These are phyloP conservation scores for Melampsora larici-populina DNA, from an alignment of 1,284 basidiomycete species.

Conservation along the genomic window DNA sequence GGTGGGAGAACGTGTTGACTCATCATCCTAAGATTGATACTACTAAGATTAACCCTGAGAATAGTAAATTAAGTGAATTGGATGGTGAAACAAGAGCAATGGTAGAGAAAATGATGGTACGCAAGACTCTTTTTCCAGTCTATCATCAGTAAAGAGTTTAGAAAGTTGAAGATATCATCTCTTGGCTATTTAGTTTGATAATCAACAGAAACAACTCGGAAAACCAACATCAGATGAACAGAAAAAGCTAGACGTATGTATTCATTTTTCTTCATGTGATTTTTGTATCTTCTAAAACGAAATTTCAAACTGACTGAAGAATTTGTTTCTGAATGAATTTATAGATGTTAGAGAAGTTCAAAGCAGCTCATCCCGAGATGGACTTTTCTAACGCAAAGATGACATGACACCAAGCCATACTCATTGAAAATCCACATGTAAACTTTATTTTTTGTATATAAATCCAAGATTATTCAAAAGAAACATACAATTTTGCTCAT, in stretches of 20 bases:
- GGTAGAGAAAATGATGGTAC: conserved; percentile 99
- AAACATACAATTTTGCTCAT: too few species aligned
- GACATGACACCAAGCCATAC: too few species aligned
- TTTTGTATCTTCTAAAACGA: too few species aligned
- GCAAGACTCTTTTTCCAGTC: conserved; percentile 49
- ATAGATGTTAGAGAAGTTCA: conserved; percentile 81
- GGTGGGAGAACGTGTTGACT: conserved; percentile 97
- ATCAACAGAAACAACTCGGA: conserved; percentile 97
- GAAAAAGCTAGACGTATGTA: conserved; percentile 59
- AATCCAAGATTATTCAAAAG: too few species aligned
- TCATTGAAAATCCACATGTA: too few species aligned
- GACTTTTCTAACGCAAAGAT: conserved; percentile 62
- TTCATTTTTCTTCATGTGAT: background rate
- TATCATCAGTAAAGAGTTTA: background rate
- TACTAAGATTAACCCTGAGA: conserved; percentile 89
- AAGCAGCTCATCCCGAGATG: conserved; percentile 82
- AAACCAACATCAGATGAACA: conserved; percentile 61
- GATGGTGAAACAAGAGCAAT: conserved; percentile 90
- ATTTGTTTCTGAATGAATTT: background rate
- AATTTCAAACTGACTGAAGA: background rate
- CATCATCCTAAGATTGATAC: conserved; percentile 97
- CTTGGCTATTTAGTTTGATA: conserved; percentile 71
- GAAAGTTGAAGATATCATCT: background rate
- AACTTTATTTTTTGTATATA: too few species aligned
- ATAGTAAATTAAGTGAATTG: conserved; percentile 91